Base-by-base conservation (phyloP, 805 yeast genomes). In the Kluyveromyces dobzhanskii region DNA sequence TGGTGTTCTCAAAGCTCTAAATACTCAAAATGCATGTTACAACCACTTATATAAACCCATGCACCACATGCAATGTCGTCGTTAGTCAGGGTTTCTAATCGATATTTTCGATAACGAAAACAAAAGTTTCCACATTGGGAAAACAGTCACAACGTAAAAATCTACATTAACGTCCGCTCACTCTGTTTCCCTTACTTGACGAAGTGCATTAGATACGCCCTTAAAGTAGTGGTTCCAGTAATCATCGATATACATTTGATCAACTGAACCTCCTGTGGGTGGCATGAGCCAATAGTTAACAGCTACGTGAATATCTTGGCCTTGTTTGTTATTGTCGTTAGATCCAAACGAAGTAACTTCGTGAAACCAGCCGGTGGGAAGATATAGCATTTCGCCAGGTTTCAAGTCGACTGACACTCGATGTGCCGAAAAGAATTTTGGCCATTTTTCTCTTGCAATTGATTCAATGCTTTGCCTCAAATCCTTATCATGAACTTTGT, bases 341-440 rank as follows among this genome's bases (percentile, higher is more conserved):
- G 53, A 55, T 3, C 80, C 79, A 54, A 65, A 78, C 8, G 85
- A 78, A 1, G 84, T 72, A 2, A 82, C 90, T 54, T 82, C 90
- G 54, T 82, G 90, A 50, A 82, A 82, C 88, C 88, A 82, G 3
- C 90, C 87, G 1, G 83, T 72, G 0, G 90, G 90, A 18, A 82
- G 54, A 51, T 73, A 82, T 17, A 82, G 55, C 78, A 79, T 75
- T 35, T 80, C 76, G 0, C 86, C 86, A 0, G 80, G 77, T 21
- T 67, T 51, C 19, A 82, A 46, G 52, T 70, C 63, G 1, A 76
- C 76, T 13, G 68, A 62, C 12, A 69, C 51, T 33, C 66, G 64
- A 14, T 63, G 56, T 1, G 75, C 62, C 1, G 58, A 44, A 30
- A 67, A 51, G 37, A 78, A 64, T 1, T 67, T 64, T 0, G 83